phyloP scores from a whole-genome alignment of 164 flowering plant genomes.

The Saururus chinensis region DNA sequence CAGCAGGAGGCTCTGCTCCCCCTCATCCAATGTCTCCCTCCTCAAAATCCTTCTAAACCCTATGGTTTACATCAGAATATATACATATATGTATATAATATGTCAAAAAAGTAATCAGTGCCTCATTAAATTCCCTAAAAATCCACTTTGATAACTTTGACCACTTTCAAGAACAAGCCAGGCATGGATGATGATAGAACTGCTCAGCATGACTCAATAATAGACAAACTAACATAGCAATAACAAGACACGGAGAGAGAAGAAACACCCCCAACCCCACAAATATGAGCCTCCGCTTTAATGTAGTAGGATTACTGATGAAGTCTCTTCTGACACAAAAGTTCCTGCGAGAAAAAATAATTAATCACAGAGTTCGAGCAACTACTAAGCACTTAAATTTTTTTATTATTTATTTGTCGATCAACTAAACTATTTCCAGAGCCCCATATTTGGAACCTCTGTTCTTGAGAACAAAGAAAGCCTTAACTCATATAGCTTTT shows the following conservation, averaged over 20 bases:
- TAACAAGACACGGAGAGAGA: conserved; percentile 86
- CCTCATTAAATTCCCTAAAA: conserved; percentile 97
- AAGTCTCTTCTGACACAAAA: conserved; percentile 66
- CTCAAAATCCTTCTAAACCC: too few species aligned
- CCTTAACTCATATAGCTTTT: too few species aligned
- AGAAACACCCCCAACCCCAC: conserved; percentile 82
- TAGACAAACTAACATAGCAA: conserved; percentile 85
- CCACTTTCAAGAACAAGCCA: conserved; percentile 92
- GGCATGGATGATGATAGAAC: conserved; percentile 91
- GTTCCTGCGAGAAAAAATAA: conserved; percentile 39
- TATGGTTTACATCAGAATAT: not conserved
- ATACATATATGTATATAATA: too few species aligned
- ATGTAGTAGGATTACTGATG: conserved; percentile 52
- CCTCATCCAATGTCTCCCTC: too few species aligned
- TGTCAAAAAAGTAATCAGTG: conserved; percentile 9
- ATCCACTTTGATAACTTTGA: conserved; percentile 96
- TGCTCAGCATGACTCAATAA: conserved; percentile 96
- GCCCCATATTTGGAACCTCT: not conserved
- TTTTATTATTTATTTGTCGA: too few species aligned
- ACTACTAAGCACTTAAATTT: too few species aligned
- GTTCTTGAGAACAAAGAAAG: too few species aligned
- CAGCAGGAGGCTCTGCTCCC: too few species aligned
- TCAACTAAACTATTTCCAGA: not conserved
- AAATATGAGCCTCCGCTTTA: conserved; percentile 79
- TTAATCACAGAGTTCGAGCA: not conserved